A percentile compares a stretch with the other conserved stretches of the same genome.
Evolutionary conservation across 768 basidiomycete genomes (phyloP).

Genomic region (Tulasnella sp.): DNA sequence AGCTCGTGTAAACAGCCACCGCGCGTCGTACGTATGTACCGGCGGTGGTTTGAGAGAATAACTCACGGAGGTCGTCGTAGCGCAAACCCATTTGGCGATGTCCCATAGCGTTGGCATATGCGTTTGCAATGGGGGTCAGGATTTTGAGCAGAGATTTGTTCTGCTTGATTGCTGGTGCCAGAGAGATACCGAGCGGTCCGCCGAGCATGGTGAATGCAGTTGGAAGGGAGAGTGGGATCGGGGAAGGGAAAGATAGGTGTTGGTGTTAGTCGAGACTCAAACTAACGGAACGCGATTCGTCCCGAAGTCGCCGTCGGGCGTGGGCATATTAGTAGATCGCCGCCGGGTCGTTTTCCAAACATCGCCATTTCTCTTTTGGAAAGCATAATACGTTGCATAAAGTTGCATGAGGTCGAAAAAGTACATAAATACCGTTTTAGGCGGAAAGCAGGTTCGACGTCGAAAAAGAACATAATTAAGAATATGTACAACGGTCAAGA

Average conservation of each 20-base stretch:
- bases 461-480: constrained; percentile 5
- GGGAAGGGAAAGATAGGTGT: constrained; percentile 4
- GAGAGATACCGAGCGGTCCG: constrained; percentile 46
- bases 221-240: constrained; percentile 17
- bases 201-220: constrained; percentile 3
- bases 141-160: constrained; percentile 67
- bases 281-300: constrained; percentile 22
- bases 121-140: constrained; percentile 77
- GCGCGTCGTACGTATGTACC: background rate
- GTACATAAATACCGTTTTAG: constrained; percentile 14
- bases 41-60: background rate
- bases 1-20: background rate
- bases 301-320: background rate
- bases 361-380: background rate
- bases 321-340: background rate
- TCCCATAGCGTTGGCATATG: constrained; percentile 80
- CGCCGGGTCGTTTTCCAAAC: background rate
- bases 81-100: constrained; percentile 87
- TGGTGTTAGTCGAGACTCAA: constrained; percentile 1
- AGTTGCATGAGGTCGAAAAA: constrained; percentile 4
- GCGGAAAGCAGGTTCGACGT: background rate
- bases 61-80: constrained; percentile 93
- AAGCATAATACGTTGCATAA: background rate
- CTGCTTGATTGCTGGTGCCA: constrained; percentile 75
- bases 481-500: constrained; percentile 9